Conservation (phyloP, 163 green algal species). For the Coccomyxa subellipsoidea region DNA sequence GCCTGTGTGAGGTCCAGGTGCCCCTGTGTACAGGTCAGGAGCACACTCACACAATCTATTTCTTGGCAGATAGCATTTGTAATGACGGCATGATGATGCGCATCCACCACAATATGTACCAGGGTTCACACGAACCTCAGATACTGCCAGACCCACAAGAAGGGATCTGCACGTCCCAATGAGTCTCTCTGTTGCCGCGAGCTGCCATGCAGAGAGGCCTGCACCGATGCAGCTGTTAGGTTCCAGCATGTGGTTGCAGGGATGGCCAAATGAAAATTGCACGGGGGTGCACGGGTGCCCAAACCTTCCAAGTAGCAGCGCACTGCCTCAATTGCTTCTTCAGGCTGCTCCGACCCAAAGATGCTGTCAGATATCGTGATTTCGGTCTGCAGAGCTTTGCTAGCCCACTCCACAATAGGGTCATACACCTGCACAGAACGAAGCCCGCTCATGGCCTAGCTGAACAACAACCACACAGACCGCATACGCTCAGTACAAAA, state of each 20-base stretch:
- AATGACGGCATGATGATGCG: too few species aligned
- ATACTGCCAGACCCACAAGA: not conserved
- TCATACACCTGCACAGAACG: constrained; percentile 52
- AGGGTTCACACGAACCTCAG: not conserved
- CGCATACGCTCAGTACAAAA: too few species aligned
- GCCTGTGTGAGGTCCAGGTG: constrained; percentile 54
- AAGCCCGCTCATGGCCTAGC: too few species aligned
- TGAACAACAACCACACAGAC: too few species aligned
- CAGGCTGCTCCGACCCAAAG: constrained; percentile 52
- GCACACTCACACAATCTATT: not conserved
- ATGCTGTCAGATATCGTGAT: constrained; percentile 64
- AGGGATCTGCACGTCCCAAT: not conserved
- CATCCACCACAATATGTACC: not conserved
- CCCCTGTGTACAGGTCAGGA: constrained; percentile 28
- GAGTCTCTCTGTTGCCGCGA: not conserved
- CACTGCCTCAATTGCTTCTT: constrained; percentile 27
- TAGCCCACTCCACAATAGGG: constrained; percentile 70
- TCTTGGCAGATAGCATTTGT: not conserved
- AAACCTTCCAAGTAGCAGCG: constrained; percentile 29
- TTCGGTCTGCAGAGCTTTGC: constrained; percentile 45
- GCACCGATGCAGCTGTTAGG: not conserved
- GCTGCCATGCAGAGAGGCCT: not conserved
- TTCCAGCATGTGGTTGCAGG: not conserved
- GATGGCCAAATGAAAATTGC: not conserved
- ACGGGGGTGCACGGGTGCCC: not conserved